phyloP scores from a whole-genome alignment of 306 rosid species.

The cucumber (Cucumis sativus) region Cucumber_9930_V3 NC_026656.2:5457501-5458000 shows the following conservation, averaged over 20 bases:
- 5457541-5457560: slow-evolving; percentile 67
- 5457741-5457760: background rate
- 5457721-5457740: background rate
- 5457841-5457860: no score
- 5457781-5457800: no score
- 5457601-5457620: slow-evolving; percentile 43
- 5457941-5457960: no score
- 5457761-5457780: no score
- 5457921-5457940: no score
- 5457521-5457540: slow-evolving; percentile 59
- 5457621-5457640: slow-evolving; percentile 93
- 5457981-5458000: background rate
- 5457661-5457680: background rate
- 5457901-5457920: no score
- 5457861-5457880: no score
- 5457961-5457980: no score
- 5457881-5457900: no score
- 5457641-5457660: slow-evolving; percentile 83
- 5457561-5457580: slow-evolving; percentile 87
- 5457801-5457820: no score
- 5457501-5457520: slow-evolving; percentile 65
- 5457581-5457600: slow-evolving; percentile 75
- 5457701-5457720: background rate
- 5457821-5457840: no score
- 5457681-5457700: background rate